Evolutionary conservation across 176 grass and related monocot genomes (phyloP), one percentile per base, ranked within the genome.

Genomic region (Musa beccarii): DNA sequence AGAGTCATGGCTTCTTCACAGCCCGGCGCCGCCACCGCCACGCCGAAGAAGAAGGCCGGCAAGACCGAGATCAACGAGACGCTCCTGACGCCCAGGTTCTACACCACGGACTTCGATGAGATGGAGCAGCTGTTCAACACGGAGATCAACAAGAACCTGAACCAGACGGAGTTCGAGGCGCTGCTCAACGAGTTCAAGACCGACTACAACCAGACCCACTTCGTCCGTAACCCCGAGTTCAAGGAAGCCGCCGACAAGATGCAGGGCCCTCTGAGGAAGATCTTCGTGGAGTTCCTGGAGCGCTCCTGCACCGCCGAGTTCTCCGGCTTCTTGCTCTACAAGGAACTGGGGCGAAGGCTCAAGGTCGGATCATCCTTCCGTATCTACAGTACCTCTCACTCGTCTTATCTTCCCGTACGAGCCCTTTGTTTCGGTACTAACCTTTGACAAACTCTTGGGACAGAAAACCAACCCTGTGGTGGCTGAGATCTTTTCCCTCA

Each of bases 391-490:
- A 43, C 34, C 34, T 43, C 34, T 43, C 34, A 43, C 34, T 6
- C 29, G 29, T 34, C 29, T 34, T 34, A 34, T 34, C 29, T 5
- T 34, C 4, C 29, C 29, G 29, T 34, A 34, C 4, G 3, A 34
- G 29, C 3, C 29, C 3, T 43, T 43, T 43, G 34, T 43, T 43
- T 43, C 34, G 6, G 34, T 43, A 43, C 52, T 62, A 51, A 67
- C 20, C 11, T 23, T 20, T 16, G 54, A 22, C 43, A 77, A 49
- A 52, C 9, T 23, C 51, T 51, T 52, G 75, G 34, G 34, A 20
- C 86, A 99, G 95, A 99, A 99, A 94, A 99, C 90, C 23, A 99
- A 99, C 81, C 90, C 95, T 50, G 88, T 99, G 34, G 90, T 99
- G 63, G 95, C 90, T 20, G 95, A 99, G 51, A 99, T 94, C 49